Base-by-base conservation (phyloP, 2,329 filamentous ascomycete species). In the Aspergillus puulaauensis region DNA sequence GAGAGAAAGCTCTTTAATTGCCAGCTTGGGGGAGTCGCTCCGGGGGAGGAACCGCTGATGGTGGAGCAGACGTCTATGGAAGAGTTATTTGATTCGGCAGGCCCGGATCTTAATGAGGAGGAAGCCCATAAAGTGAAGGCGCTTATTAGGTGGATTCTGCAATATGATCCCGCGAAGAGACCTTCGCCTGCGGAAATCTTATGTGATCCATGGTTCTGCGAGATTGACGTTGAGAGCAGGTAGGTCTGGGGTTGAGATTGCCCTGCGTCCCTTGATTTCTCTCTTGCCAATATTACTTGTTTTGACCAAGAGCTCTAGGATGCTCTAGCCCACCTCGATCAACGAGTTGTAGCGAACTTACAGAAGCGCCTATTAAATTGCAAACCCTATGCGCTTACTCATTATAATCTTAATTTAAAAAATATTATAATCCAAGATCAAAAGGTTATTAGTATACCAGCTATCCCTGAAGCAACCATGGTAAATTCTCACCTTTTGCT, bases 171-270 rank as follows among this genome's bases (percentile, higher is more conserved):
- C 17, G 50, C 57, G 24, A 61, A 66, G 60, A 58, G 70, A 55
- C 70, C 69, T 47, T 64, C 68, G 15, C 63, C 70, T 45, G 59
- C 56, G 50, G 45, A 69, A 40, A 61, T 71, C 17, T 62, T 71
- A 48, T 54, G 61, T 41, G 57, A 72, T 64, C 68, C 69, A 37
- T 72, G 70, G 69, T 70, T 72, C 56, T 57, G 59, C 33, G 55
- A 54, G 47, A 61, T 64, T 59, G 50, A 56, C 14, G 50, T 60
- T 47, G 49, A 58, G 41, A 49, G 31, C 56, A n/a, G 31, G 31
- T 33, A 33, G 31, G 31, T 1, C 31, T 33, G 31, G 31, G 31
- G 31, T 33, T 33, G 31, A 33, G 31, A 33, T 33, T 33, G 31
- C 11, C 31, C 31, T 9, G 31, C 31, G 31, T 33, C 31, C 31